Evolutionary conservation across 371 early-diverging fungal genomes (phyloP), one percentile per base, ranked within the genome.

Genomic region (Mucor piriformis): DNA sequence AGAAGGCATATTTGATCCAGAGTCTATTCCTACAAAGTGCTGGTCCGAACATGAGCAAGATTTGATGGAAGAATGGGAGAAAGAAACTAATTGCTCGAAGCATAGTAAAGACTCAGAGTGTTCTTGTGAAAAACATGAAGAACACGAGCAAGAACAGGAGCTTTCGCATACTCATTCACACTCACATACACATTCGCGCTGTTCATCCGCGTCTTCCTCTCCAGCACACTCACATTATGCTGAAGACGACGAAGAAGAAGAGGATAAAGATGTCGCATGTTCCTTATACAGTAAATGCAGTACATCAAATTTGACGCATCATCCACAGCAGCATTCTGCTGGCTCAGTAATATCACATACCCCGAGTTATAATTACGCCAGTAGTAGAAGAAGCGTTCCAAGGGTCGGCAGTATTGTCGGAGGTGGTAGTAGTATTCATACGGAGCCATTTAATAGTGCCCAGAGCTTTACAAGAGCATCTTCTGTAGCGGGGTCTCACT

Each of bases 31-130:
- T 4, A 65, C 90, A 43, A 93, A 93, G 65, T 78, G 91, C 29
- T 95, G 95, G 92, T 95, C 88, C 35, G 95, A 97, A 43, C 92
- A 94, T 61, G 95, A 91, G 56, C 51, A 55, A 56, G 56, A 52
- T 12, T 48, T 59, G 32, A 40, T 49, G 34, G 49, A 54, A 25
- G 27, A 48, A 29, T 48, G 50, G 24, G 54, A 57, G 16, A 38
- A 53, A 7, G 47, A 52, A 29, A 29, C 51, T 6, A 20, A 38
- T 8, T 51, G 50, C 2, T 53, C 58, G 6, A 48, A 53, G 6
- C 52, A 60, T 12, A 55, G 55, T 11, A 37, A 21, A 50, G 53
- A 53, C 38, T 47, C 50, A 5, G 54, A 55, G 5, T 57, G 50
- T 10, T 57, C 58, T 20, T 57, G 58, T 42, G 42, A 50, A 12